Evolutionary conservation across 495 filamentous ascomycete genomes (phyloP).

Genomic region (Thozetella sp.): DNA sequence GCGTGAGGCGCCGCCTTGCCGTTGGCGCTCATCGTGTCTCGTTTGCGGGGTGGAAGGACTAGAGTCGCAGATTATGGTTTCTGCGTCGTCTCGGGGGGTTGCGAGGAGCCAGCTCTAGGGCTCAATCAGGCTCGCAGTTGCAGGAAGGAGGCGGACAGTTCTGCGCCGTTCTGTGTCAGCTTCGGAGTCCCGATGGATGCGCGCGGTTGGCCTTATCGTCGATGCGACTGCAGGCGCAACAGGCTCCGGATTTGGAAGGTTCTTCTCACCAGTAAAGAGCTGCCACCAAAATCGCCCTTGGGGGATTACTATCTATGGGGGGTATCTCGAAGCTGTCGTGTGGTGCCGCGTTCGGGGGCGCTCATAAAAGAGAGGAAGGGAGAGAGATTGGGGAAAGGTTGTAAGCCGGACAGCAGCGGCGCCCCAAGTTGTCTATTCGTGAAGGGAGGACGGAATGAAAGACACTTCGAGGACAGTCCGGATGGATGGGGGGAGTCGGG

Average conservation of each 20-base stretch:
- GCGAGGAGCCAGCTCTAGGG: not conserved
- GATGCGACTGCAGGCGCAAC: not conserved
- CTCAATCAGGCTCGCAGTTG: not conserved
- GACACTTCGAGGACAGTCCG: not conserved
- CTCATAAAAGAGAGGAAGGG: not conserved
- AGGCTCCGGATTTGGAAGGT: not conserved
- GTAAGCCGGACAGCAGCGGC: not conserved
- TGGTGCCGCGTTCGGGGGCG: not conserved
- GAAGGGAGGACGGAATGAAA: not conserved
- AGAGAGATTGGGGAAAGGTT: not conserved
- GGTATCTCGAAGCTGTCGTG: conserved; percentile 2
- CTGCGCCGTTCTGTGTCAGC: not conserved
- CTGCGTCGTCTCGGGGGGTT: not conserved
- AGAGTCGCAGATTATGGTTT: not conserved
- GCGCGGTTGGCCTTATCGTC: not conserved
- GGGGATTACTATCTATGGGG: no score
- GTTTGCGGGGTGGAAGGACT: not conserved
- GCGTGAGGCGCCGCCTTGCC: conserved; percentile 40
- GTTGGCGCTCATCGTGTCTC: conserved; percentile 48
- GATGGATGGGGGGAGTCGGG: not conserved
- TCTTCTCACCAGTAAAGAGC: not conserved
- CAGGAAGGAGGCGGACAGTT: not conserved
- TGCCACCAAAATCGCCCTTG: not conserved
- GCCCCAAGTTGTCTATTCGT: not conserved
- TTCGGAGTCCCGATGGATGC: not conserved